Evolutionary conservation across 805 yeast species (phyloP), one percentile per base, ranked within the genome.

Genomic region (Saturnispora diversa): DNA sequence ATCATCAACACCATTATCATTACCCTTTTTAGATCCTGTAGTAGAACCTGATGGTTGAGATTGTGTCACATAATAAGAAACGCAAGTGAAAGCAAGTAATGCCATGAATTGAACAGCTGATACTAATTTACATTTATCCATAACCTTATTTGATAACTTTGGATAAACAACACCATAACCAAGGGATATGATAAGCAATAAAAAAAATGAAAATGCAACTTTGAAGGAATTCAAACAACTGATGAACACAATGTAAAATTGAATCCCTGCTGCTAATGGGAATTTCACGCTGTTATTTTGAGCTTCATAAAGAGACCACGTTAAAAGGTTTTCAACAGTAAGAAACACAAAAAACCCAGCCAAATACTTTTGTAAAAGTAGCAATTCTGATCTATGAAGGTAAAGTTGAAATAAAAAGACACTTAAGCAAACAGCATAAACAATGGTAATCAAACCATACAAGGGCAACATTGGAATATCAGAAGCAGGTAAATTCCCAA

Each of bases 131-230:
- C 85, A 76, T 58, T 70, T 77, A 52, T 78, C 67, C 95, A 92
- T 85, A 22, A 70, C 54, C 41, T 75, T 74, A 58, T 75, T 75
- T 35, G 87, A 84, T 45, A 92, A 71, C 47, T 87, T 81, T 34
- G 95, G 87, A 55, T 75, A 77, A 37, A 92, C 97, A 35, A 92
- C 87, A 47, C 97, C 97, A 62, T 88, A 92, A 30, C 99, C 99
- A 49, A 88, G 68, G 11, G 94, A 72, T 42, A 92, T 90, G 52
- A 86, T 80, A 48, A 90, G 68, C 42, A 92, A 68, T 52, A 92
- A 65, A 65, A 90, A 92, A 62, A 90, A 82, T 6, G 96, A 84
- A 58, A 86, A 84, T 1, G 96, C 80, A 39, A 85, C 72, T 54
- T 92, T 83, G 50, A 77, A 75, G 2, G 95, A 77, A 56, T 86